A percentile compares a stretch with the other conserved stretches of the same genome.
These are phyloP conservation scores for Neurospora crassa DNA, from an alignment of 2,329 filamentous ascomycete genomes.

Conservation along the genomic window DNA sequence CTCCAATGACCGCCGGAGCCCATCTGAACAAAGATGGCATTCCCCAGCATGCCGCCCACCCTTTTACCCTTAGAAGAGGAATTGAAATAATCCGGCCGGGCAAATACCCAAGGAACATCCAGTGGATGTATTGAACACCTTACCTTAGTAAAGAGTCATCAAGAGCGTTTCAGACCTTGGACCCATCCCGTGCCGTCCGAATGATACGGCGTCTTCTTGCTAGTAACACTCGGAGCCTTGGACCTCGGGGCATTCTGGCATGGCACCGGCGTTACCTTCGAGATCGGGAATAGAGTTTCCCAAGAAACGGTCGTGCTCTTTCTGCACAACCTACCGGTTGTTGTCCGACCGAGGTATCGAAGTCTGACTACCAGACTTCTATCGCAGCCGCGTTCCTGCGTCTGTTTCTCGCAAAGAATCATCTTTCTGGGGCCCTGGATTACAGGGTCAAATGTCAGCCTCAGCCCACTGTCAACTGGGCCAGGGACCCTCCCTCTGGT, in stretches of 20 bases:
- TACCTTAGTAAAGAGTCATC: background rate
- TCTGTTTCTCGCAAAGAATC: background rate
- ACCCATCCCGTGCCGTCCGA: background rate
- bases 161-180: background rate
- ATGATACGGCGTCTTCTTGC: background rate
- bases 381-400: background rate
- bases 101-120: background rate
- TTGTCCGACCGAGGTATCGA: background rate
- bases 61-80: background rate
- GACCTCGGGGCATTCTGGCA: background rate
- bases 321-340: background rate
- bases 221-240: background rate
- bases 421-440: background rate
- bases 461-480: background rate
- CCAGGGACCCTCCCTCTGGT: background rate
- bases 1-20: background rate
- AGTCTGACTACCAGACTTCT: background rate
- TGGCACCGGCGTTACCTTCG: background rate
- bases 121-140: background rate
- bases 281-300: background rate
- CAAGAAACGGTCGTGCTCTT: background rate
- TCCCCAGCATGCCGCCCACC: background rate
- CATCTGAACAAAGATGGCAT: background rate
- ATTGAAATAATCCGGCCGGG: background rate
- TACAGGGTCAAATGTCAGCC: background rate